Evolutionary conservation across 148 eudicot species (phyloP), one percentile per base, ranked within the genome.

Genomic region (Amaranthus palmeri): DNA sequence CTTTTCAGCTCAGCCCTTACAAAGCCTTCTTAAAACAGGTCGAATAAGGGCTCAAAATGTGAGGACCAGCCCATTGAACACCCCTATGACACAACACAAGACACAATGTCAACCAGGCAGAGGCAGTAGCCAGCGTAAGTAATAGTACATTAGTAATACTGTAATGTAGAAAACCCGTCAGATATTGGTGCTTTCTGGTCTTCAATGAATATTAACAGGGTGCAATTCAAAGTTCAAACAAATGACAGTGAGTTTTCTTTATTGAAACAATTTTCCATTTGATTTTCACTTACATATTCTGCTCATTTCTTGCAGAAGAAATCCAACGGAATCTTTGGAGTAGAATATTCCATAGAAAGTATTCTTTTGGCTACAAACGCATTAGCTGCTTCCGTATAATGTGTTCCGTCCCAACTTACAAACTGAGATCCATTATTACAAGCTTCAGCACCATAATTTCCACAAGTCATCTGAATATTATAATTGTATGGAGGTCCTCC

Each of bases 401-500:
- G 98, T 50, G 82, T 78, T 4, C 98, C 98, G 42, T 95, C 98
- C 98, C 98, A 95, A 67, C 83, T 89, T 72, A 95, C 75, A 68
- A 45, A 82, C 42, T 62, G 65, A 18, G 90, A 70, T 64, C 86
- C 92, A 67, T 84, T 80, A 45, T 71, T 71, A 74, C 97, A 95
- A 25, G 85, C 86, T 55, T 88, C 77, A 43, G 79, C 80, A 25
- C 88, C 92, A 12, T 82, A 65, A 45, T 80, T 80, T n/a, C 98
- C 96, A 67, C 98, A 95, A 10, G 85, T 69, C 71, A 86, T 79
- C 77, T 74, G 72, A 41, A 83, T 82, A 52, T 89, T 78, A 53
- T 89, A 95, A 65, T 95, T 95, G 74, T 91, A 86, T 51, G 98
- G 98, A 70, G 93, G 86, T 8, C 97, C 98, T 43, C 98, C 98